phyloP scores from a whole-genome alignment of 345 rosid genomes.

The Eucalyptus cloeziana region DNA sequence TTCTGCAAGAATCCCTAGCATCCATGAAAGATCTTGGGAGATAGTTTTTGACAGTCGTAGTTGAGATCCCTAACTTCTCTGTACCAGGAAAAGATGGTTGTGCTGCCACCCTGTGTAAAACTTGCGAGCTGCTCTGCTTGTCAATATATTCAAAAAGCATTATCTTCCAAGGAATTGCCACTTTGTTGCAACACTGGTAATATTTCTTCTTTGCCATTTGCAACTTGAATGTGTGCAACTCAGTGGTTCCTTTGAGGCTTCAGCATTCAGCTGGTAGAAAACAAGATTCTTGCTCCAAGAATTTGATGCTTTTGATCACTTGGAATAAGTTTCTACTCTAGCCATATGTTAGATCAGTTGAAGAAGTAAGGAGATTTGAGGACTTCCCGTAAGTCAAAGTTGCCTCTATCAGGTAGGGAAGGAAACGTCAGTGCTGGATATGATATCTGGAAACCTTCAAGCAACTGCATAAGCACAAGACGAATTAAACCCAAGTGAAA shows the following conservation, averaged over 20 bases:
- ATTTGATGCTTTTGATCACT: not conserved
- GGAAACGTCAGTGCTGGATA: constrained; percentile 70
- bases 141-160: not conserved
- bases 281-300: not conserved
- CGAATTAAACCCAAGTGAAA: not conserved
- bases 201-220: not conserved
- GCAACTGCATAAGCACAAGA: constrained; percentile 42
- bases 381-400: constrained; percentile 70
- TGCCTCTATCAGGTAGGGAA: constrained; percentile 72
- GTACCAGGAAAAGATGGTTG: not conserved
- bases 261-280: not conserved
- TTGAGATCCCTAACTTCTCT: not conserved
- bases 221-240: not conserved
- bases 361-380: constrained; percentile 80
- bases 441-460: constrained; percentile 64
- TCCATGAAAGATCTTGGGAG: not conserved
- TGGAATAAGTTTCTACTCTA: not conserved
- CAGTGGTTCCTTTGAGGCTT: not conserved
- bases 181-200: not conserved
- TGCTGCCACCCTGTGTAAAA: not conserved
- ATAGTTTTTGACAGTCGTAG: not conserved
- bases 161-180: not conserved
- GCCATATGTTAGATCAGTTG: constrained; percentile 35
- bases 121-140: not conserved
- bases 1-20: not conserved